Percentiles rank a stretch among this genome's conserved stretches.
Conservation (phyloP, 2,329 filamentous ascomycete genomes). For the Dendryphion nanum region DNA sequence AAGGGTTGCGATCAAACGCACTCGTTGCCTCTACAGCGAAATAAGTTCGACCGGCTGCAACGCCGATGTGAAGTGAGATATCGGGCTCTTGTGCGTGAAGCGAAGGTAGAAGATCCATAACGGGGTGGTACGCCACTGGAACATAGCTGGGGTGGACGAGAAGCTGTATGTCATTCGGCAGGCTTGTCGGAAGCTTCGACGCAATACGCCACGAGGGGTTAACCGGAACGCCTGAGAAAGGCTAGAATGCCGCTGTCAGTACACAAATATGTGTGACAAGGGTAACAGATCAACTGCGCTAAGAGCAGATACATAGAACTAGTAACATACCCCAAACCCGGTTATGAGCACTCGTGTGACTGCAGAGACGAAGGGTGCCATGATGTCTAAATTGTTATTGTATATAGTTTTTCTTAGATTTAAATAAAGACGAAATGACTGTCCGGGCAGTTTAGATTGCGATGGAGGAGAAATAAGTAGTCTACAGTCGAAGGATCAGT, state of each 20-base stretch:
- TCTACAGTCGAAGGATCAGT: too few species aligned
- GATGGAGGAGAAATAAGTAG: neutral
- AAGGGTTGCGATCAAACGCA: conserved; percentile 33
- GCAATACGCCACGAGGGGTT: conserved; percentile 84
- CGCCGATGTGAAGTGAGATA: conserved; percentile 73
- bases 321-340: conserved; percentile 40
- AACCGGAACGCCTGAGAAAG: conserved; percentile 68
- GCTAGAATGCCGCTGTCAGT: conserved; percentile 48
- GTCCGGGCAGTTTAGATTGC: neutral
- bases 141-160: conserved; percentile 65
- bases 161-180: conserved; percentile 51
- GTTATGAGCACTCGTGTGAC: conserved; percentile 45
- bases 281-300: neutral
- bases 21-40: conserved; percentile 71
- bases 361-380: conserved; percentile 11
- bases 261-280: neutral
- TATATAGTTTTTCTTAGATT: too few species aligned
- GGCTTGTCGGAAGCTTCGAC: conserved; percentile 57
- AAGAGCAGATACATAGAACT: neutral
- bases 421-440: too few species aligned
- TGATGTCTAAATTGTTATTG: conserved; percentile 7
- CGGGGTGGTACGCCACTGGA: conserved; percentile 66
- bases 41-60: conserved; percentile 63
- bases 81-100: conserved; percentile 60
- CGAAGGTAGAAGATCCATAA: conserved; percentile 62